These are phyloP conservation scores for Podaxis sp. DNA, from an alignment of 768 basidiomycete genomes.

Conservation along the genomic window DNA sequence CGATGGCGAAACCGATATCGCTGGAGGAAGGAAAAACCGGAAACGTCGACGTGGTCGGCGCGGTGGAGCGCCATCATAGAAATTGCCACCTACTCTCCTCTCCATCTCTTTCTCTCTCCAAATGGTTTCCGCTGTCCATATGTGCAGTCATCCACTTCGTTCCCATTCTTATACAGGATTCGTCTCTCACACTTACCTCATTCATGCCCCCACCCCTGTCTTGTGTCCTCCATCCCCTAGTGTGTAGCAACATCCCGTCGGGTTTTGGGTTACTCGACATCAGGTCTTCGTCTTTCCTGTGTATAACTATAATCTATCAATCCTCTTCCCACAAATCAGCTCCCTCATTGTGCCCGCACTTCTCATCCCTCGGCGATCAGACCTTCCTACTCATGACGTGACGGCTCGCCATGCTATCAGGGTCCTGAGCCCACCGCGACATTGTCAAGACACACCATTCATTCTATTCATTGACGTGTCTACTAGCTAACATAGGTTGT, in stretches of 20 bases:
- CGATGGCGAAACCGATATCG: conserved; percentile 7
- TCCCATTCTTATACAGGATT: conserved; percentile 7
- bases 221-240: conserved; percentile 1
- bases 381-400: not conserved
- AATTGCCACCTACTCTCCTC: not conserved
- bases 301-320: conserved; percentile 16
- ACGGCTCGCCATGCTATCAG: not conserved
- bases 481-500: conserved; percentile 12
- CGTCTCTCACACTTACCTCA: not conserved
- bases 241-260: conserved; percentile 12
- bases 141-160: conserved; percentile 7
- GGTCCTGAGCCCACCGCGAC: conserved; percentile 2
- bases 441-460: not conserved
- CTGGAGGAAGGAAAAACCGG: conserved; percentile 1
- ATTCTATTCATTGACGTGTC: conserved; percentile 11
- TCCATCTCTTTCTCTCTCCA: not conserved
- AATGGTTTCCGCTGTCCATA: conserved; percentile 3
- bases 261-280: conserved; percentile 15
- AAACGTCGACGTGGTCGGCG: conserved; percentile 9
- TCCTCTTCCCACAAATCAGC: conserved; percentile 14
- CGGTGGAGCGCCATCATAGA: conserved; percentile 9
- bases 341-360: too few relatives aligned
- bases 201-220: not conserved
- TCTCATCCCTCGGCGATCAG: not conserved
- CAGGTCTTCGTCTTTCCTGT: conserved; percentile 14